Evolutionary conservation across 352 stramenopile genomes (phyloP), one percentile per base, ranked within the genome.

Genomic region (Pythium volutum): DNA sequence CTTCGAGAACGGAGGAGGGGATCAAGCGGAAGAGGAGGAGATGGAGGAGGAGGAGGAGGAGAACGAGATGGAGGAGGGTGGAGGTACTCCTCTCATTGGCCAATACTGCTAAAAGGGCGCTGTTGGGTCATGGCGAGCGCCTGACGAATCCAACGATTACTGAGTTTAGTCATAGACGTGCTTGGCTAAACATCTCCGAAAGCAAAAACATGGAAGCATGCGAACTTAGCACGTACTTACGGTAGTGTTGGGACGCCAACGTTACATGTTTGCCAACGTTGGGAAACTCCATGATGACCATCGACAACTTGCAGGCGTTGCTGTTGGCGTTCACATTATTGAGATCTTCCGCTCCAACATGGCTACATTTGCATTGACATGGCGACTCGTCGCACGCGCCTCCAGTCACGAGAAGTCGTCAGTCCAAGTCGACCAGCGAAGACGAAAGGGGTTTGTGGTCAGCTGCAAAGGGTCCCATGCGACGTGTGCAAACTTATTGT

Each of bases 401-500:
- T 43, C 18, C 36, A 43, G 36, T 43, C 36, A 43, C n/a, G 18
- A n/a, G n/a, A n/a, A n/a, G 14, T 9, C 14, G 14, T 22, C 36
- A 43, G 14, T 20, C 8, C 14, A 9, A 22, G 47, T 41, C n/a
- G 31, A 36, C 47, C 23, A 36, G 3, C 41, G n/a, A 48, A 27
- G 20, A 18, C 5, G 16, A 7, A 47, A 27, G 8, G 8, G 22
- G 36, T 18, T 12, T 49, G 51, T 49, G 51, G 51, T 58, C 51
- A 58, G 51, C 25, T 23, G 51, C 20, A 12, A 39, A 3, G 8
- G 16, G 15, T 22, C 2, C 7, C 33, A 8, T 58, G 51, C 38
- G 51, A 58, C 51, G 38, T 48, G 51, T 58, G 51, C 3, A 48
- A 12, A 58, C 51, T 48, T 49, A 23, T 16, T 58, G 5, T 23